Evolutionary conservation across 768 basidiomycete genomes (phyloP).

Genomic region (Gelatoporia subvermispora): DNA sequence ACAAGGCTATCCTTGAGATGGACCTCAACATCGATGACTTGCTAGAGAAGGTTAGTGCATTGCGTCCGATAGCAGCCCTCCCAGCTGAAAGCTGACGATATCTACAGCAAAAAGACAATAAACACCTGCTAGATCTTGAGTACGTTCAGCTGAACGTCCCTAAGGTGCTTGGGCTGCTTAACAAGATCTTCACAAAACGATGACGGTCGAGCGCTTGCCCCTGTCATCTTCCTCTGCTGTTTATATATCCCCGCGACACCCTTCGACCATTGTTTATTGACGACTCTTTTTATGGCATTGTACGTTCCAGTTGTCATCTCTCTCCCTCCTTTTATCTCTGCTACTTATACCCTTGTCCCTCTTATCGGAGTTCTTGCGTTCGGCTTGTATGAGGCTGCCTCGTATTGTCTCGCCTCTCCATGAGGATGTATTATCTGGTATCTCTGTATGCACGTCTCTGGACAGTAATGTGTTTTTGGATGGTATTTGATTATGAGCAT

Average conservation of each 20-base stretch:
- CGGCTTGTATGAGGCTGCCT: not conserved
- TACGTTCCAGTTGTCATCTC: not conserved
- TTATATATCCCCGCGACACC: not conserved
- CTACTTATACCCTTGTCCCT: not conserved
- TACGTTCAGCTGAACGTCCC: constrained; percentile 97
- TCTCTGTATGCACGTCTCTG: constrained; percentile 4
- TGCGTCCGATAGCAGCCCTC: not conserved
- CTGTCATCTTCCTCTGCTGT: not conserved
- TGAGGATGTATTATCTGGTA: constrained; percentile 3
- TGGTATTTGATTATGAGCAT: not conserved
- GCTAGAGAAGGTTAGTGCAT: constrained; percentile 78
- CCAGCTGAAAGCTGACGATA: constrained; percentile 7
- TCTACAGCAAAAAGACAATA: constrained; percentile 95
- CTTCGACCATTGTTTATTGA: constrained; percentile 1
- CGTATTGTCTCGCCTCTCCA: not conserved
- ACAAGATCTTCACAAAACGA: constrained; percentile 91
- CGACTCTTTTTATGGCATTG: constrained; percentile 5
- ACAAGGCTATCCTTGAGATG: constrained; percentile 99
- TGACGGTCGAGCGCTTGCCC: constrained; percentile 30
- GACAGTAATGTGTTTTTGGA: constrained; percentile 3
- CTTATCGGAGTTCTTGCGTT: not conserved
- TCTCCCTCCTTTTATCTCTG: not conserved
- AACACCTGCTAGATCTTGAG: constrained; percentile 92
- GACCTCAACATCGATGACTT: constrained; percentile 98
- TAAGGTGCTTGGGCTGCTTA: constrained; percentile 86